phyloP scores from a whole-genome alignment of 1,284 basidiomycete species.

The Austroboletus rostrupii region DNA sequence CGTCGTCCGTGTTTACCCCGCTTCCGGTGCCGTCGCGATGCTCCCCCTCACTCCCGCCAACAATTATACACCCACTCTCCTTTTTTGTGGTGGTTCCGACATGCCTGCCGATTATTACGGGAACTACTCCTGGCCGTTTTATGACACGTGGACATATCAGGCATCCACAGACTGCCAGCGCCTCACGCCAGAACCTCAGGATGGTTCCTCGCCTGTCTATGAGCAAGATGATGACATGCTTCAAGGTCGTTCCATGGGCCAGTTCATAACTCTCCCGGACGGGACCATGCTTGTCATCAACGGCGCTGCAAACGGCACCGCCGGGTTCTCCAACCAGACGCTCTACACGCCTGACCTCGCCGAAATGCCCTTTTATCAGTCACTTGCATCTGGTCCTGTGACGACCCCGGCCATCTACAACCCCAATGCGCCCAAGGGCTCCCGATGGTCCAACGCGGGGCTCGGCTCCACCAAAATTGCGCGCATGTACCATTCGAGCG shows the following conservation, averaged over 20 bases:
- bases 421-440: conserved; percentile 58
- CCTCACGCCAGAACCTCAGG: conserved; percentile 76
- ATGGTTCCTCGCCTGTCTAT: conserved; percentile 52
- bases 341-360: conserved; percentile 40
- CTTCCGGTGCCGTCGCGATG: conserved; percentile 87
- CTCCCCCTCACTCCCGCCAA: conserved; percentile 86
- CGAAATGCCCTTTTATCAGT: conserved; percentile 63
- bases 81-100: conserved; percentile 87
- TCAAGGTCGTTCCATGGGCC: conserved; percentile 81
- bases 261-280: conserved; percentile 78
- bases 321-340: conserved; percentile 45
- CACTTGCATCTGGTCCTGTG: conserved; percentile 63
- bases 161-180: conserved; percentile 66
- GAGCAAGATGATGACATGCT: conserved; percentile 73
- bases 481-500: conserved; percentile 85
- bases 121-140: conserved; percentile 65
- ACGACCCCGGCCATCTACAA: conserved; percentile 75
- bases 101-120: conserved; percentile 71
- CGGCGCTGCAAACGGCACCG: conserved; percentile 75
- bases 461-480: conserved; percentile 60
- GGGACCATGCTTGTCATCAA: conserved; percentile 75
- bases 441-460: conserved; percentile 70
- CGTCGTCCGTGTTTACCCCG: conserved; percentile 87
- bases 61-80: conserved; percentile 79
- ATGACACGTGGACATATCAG: conserved; percentile 62